These are phyloP conservation scores for Neurospora crassa DNA, from an alignment of 2,329 filamentous ascomycete species.

Conservation along the genomic window DNA sequence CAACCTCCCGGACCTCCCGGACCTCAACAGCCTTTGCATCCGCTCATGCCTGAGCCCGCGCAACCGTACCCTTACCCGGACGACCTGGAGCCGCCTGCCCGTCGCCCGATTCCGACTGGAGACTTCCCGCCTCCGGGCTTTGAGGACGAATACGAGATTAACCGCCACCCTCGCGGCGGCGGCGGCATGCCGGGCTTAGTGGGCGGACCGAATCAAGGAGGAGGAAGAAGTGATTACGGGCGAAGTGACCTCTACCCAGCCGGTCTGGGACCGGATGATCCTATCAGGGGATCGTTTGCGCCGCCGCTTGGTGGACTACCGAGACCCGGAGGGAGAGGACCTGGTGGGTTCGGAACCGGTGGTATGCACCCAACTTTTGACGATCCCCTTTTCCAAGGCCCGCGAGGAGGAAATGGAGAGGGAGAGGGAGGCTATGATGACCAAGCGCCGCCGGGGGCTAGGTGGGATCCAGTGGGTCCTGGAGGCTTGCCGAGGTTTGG, in stretches of 20 bases:
- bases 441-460: slow-evolving; percentile 74
- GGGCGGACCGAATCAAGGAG: slow-evolving; percentile 11
- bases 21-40: too few relatives aligned
- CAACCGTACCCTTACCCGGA: slow-evolving; percentile 53
- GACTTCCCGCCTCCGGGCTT: slow-evolving; percentile 84
- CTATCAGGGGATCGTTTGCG: slow-evolving; percentile 58
- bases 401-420: slow-evolving; percentile 34
- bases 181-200: slow-evolving; percentile 21
- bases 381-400: slow-evolving; percentile 70
- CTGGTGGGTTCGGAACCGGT: slow-evolving; percentile 41
- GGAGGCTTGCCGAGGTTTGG: slow-evolving; percentile 42
- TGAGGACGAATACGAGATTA: slow-evolving; percentile 84
- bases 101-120: slow-evolving; percentile 54
- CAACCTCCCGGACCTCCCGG: too few relatives aligned
- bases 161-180: slow-evolving; percentile 49
- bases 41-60: slow-evolving; percentile 43
- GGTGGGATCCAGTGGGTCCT: slow-evolving; percentile 81
- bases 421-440: slow-evolving; percentile 48
- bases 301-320: slow-evolving; percentile 42
- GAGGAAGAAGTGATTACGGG: slow-evolving; percentile 52
- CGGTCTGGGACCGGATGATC: slow-evolving; percentile 77
- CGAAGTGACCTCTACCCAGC: slow-evolving; percentile 82
- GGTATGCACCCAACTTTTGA: slow-evolving; percentile 98
- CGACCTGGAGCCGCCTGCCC: slow-evolving; percentile 55
- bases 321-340: slow-evolving; percentile 34